A percentile compares a stretch with the other conserved stretches of the same genome.
Conservation (phyloP, 768 basidiomycete species). For the Pisolithus orientalis region DNA sequence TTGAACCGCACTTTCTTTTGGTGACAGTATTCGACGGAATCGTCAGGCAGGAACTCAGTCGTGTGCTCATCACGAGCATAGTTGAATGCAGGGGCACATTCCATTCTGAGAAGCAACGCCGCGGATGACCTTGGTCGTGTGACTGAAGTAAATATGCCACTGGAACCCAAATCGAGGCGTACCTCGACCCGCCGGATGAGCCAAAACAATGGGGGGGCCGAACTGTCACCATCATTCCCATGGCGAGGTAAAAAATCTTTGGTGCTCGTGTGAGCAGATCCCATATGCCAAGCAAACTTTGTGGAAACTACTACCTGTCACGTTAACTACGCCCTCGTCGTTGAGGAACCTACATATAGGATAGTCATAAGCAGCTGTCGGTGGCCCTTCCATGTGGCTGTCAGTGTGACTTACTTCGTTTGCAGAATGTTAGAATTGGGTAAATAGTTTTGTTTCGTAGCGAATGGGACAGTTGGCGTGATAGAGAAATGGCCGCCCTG, state of each 20-base stretch:
- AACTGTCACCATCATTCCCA: slow-evolving; percentile 23
- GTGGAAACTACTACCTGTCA: slow-evolving; percentile 51
- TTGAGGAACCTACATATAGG: slow-evolving; percentile 55
- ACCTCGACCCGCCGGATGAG: slow-evolving; percentile 77
- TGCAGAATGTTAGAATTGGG: slow-evolving; percentile 81
- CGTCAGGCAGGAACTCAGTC: slow-evolving; percentile 48
- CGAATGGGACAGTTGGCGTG: slow-evolving; percentile 61
- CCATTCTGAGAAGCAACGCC: slow-evolving; percentile 75
- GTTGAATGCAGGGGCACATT: slow-evolving; percentile 95
- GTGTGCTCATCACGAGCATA: slow-evolving; percentile 78
- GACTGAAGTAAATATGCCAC: neutral
- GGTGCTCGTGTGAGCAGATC: neutral
- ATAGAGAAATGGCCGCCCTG: slow-evolving; percentile 90
- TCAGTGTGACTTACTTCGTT: slow-evolving; percentile 51
- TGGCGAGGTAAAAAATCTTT: slow-evolving; percentile 78
- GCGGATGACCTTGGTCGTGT: slow-evolving; percentile 57
- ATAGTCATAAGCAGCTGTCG: too few relatives aligned
- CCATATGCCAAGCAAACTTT: neutral
- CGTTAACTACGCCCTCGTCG: slow-evolving; percentile 77
- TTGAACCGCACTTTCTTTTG: slow-evolving; percentile 59
- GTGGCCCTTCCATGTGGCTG: neutral
- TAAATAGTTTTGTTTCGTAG: slow-evolving; percentile 77
- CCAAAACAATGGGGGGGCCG: slow-evolving; percentile 74
- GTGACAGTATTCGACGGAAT: slow-evolving; percentile 31
- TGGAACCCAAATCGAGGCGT: neutral